Evolutionary conservation across 495 filamentous ascomycete species (phyloP), one percentile per base, ranked within the genome.

Genomic region (Saxophila tyrrhenica): DNA sequence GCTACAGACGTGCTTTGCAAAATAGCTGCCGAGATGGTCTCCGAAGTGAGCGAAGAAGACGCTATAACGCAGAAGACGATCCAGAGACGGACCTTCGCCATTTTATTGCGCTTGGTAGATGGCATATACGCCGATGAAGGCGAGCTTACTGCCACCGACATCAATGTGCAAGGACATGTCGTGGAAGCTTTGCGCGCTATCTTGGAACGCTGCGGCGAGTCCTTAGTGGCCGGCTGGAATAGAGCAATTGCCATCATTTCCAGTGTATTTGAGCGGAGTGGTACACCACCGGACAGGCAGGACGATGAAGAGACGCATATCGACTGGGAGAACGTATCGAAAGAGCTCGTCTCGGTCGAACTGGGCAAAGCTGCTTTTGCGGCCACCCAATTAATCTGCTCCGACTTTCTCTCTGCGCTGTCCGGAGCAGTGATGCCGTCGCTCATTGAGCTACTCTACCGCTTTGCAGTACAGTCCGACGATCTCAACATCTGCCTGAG

Each of bases 401-500:
- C 92, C 2, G 92, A 98, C 65, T 98, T 96, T 60, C 70, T 97
- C 8, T 74, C 82, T 44, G 79, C 84, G 42, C 69, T 98, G 42
- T 89, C 92, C 1, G 78, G 83, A 46, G 73, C 78, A 24, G 92
- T 86, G 67, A 80, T 95, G 38, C 73, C 89, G 51, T 84, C 83
- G 55, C 78, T 97, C 17, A 82, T 96, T 57, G 85, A 96, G 70
- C 86, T 89, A 43, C 79, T 98, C 20, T 86, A 86, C 59, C 81
- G 82, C 54, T 98, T 97, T 69, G 86, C 84, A 50, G 79, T 80
- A 1, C 91, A 97, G 65, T 75, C 81, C 38, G 85, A 94, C 59
- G 92, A 97, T 67, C 78, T 98, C 51, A 98, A 98, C 60, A 94
- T 96, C 52, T 94, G 90, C 0, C 72, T 98, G 16, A 96, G 94